Evolutionary conservation across 2,329 filamentous ascomycete genomes (phyloP).

Genomic region (Microdochium paspali): DNA sequence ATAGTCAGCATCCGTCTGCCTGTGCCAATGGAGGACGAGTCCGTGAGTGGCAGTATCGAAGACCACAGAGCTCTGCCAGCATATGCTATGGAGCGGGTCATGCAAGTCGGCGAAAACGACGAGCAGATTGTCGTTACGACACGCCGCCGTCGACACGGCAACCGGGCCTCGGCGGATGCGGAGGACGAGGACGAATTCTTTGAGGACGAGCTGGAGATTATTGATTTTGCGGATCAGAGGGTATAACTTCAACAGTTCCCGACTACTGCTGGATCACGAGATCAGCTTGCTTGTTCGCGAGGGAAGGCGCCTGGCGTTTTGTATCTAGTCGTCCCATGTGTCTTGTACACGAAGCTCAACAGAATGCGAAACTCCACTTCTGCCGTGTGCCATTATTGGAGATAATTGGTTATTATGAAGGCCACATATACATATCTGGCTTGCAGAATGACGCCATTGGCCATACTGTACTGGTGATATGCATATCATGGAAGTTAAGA

Average conservation of each 20-base stretch:
- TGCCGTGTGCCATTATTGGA: too few relatives aligned
- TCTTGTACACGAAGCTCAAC: constrained; percentile 2
- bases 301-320: too few relatives aligned
- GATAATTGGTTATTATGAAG: too few relatives aligned
- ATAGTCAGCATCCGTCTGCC: constrained; percentile 44
- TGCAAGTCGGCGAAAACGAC: constrained; percentile 49
- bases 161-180: constrained; percentile 29
- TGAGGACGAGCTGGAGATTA: constrained; percentile 84
- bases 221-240: constrained; percentile 73
- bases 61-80: constrained; percentile 51
- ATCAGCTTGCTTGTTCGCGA: constrained; percentile 1
- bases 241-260: constrained; percentile 30
- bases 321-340: too few relatives aligned
- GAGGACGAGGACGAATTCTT: constrained; percentile 70
- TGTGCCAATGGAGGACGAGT: constrained; percentile 39
- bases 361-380: too few relatives aligned
- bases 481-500: too few relatives aligned
- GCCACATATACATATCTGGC: too few relatives aligned
- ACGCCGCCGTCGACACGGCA: constrained; percentile 53
- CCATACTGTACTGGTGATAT: too few relatives aligned
- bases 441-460: too few relatives aligned
- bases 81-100: constrained; percentile 54
- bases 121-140: constrained; percentile 80
- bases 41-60: constrained; percentile 33
- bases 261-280: neutral